Evolutionary conservation across 2,329 filamentous ascomycete species (phyloP).

Genomic region (Arachnomyces sp.): DNA sequence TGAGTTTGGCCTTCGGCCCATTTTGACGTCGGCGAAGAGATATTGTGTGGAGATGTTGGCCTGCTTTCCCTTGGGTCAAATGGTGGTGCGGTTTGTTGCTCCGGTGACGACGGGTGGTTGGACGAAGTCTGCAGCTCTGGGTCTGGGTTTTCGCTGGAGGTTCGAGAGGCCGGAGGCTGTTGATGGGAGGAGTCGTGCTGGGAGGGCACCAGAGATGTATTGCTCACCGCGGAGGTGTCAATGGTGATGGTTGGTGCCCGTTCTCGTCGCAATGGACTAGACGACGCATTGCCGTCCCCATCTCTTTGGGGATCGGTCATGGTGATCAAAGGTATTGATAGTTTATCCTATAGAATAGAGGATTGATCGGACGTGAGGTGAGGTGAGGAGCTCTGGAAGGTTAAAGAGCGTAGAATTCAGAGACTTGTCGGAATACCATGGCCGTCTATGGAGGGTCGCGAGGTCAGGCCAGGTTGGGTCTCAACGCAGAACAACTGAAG

Average conservation of each 20-base stretch:
- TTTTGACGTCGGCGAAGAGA: constrained; percentile 54
- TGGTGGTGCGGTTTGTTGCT: constrained; percentile 47
- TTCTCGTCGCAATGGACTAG: constrained; percentile 32
- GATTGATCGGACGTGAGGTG: too few species aligned
- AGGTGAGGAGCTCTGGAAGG: too few species aligned
- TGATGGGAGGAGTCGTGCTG: constrained; percentile 28
- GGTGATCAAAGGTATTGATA: background rate
- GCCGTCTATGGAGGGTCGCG: too few species aligned
- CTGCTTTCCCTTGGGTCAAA: constrained; percentile 54
- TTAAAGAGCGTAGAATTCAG: too few species aligned
- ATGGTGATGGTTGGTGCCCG: constrained; percentile 51
- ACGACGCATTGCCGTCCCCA: constrained; percentile 21
- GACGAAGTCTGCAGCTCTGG: constrained; percentile 24
- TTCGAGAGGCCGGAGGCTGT: constrained; percentile 28
- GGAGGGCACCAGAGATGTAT: constrained; percentile 27
- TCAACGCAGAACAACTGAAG: too few species aligned
- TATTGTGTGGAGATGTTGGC: constrained; percentile 60
- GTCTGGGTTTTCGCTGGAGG: constrained; percentile 30
- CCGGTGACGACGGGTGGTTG: constrained; percentile 35
- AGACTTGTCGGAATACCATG: too few species aligned
- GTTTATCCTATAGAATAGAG: background rate
- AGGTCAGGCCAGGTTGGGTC: too few species aligned
- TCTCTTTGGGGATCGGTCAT: constrained; percentile 26
- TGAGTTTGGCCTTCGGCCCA: constrained; percentile 43
- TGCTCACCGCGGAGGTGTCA: constrained; percentile 46